phyloP scores from a whole-genome alignment of 352 stramenopile species.

The Phytopythium ostracodes region DNA sequence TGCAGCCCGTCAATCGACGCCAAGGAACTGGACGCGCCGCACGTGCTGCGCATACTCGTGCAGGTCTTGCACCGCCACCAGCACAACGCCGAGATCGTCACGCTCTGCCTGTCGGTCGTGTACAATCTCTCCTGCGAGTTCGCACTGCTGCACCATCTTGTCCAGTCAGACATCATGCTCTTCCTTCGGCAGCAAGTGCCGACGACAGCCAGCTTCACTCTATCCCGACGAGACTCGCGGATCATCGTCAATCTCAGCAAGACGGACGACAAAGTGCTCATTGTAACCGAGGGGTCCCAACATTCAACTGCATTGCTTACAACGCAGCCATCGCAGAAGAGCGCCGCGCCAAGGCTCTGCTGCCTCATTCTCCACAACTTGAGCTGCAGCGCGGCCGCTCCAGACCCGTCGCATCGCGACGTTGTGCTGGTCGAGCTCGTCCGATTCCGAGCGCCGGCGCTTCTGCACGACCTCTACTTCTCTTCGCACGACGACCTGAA shows the following conservation, averaged over 20 bases:
- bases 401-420: conserved; percentile 7
- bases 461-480: conserved; percentile 56
- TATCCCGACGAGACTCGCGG: background rate
- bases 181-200: conserved; percentile 51
- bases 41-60: conserved; percentile 59
- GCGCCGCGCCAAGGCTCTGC: conserved; percentile 39
- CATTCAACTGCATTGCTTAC: background rate
- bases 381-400: conserved; percentile 31
- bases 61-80: conserved; percentile 56
- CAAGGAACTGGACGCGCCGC: conserved; percentile 50
- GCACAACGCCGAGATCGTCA: conserved; percentile 44
- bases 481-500: conserved; percentile 36
- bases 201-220: background rate
- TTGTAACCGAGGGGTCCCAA: background rate
- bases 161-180: conserved; percentile 48
- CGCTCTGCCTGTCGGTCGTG: conserved; percentile 60
- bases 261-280: background rate
- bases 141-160: conserved; percentile 34
- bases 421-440: conserved; percentile 47
- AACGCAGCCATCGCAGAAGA: background rate
- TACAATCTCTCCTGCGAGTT: conserved; percentile 78
- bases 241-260: background rate
- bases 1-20: conserved; percentile 51
- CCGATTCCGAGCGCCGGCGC: conserved; percentile 30
- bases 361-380: conserved; percentile 75